Evolutionary conservation across 2,329 filamentous ascomycete species (phyloP).

Genomic region (Orbilia blumenaviensis): DNA sequence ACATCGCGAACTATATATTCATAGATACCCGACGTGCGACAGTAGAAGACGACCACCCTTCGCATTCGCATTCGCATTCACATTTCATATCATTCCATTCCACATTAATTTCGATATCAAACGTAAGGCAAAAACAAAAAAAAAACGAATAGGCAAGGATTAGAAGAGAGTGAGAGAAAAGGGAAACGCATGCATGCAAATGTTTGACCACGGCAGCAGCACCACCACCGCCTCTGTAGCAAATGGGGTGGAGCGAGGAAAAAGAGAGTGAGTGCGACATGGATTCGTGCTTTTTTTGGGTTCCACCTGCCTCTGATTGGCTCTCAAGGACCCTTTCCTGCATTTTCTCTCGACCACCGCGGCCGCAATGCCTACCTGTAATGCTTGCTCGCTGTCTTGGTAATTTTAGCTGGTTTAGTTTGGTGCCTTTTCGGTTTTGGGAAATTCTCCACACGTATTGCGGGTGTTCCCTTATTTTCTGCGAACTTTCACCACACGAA

Average conservation of each 20-base stretch:
- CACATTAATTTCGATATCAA: not conserved
- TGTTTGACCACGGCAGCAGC: conserved; percentile 46
- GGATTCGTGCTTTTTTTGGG: conserved; percentile 23
- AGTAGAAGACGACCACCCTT: no score
- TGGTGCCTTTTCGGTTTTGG: not conserved
- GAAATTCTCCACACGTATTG: not conserved
- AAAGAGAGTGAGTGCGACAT: conserved; percentile 38
- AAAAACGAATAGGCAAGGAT: conserved; percentile 40
- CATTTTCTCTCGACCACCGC: conserved; percentile 13
- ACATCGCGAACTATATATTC: no score
- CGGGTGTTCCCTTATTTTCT: not conserved
- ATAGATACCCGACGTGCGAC: no score
- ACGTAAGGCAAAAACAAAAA: not conserved
- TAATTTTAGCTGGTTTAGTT: conserved; percentile 18
- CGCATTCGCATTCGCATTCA: no score
- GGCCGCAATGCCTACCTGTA: conserved; percentile 5
- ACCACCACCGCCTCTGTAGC: no score
- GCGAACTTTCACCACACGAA: not conserved
- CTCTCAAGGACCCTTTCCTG: no score
- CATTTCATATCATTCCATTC: no score
- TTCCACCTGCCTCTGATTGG: conserved; percentile 40
- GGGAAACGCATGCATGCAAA: no score
- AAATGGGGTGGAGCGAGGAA: not conserved
- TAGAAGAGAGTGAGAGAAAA: no score
- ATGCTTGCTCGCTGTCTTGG: conserved; percentile 13